Conservation (phyloP, 2,329 filamentous ascomycete species). For the Botryotinia globosa region DNA sequence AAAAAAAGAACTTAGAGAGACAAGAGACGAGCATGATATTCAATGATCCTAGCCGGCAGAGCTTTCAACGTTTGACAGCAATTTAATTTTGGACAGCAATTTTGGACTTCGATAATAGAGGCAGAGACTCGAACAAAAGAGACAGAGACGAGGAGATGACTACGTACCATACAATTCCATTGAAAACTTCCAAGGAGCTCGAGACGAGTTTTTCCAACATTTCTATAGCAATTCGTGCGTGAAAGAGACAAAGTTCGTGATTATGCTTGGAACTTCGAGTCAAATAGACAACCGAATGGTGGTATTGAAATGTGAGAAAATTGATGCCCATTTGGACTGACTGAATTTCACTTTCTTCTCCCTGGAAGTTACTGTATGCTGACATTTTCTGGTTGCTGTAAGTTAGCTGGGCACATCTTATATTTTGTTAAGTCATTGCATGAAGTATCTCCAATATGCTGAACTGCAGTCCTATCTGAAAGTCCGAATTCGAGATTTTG, state of each 20-base stretch:
- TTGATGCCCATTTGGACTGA: constrained; percentile 21
- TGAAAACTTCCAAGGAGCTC: constrained; percentile 22
- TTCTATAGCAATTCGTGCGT: constrained; percentile 21
- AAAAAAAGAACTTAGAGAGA: not conserved
- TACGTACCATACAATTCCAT: constrained; percentile 26
- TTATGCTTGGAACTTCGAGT: constrained; percentile 18
- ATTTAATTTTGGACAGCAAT: not conserved
- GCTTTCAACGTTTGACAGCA: not conserved
- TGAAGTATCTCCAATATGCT: not conserved
- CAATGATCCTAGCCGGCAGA: not conserved
- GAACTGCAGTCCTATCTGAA: not conserved
- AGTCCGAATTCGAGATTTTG: not conserved
- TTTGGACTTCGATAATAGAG: not conserved
- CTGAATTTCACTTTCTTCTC: constrained; percentile 10
- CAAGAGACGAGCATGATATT: not conserved
- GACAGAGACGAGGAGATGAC: not conserved
- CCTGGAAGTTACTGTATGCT: not conserved
- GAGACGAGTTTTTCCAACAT: constrained; percentile 24
- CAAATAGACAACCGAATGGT: constrained; percentile 24
- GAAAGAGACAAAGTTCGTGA: constrained; percentile 19
- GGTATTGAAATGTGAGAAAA: constrained; percentile 24
- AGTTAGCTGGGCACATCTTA: not conserved
- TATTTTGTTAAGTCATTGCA: not conserved
- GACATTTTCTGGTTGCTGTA: not conserved
- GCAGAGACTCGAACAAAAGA: not conserved